phyloP scores from a whole-genome alignment of 2,329 filamentous ascomycete genomes.

The Aspergillus pseudoglaucus region DNA sequence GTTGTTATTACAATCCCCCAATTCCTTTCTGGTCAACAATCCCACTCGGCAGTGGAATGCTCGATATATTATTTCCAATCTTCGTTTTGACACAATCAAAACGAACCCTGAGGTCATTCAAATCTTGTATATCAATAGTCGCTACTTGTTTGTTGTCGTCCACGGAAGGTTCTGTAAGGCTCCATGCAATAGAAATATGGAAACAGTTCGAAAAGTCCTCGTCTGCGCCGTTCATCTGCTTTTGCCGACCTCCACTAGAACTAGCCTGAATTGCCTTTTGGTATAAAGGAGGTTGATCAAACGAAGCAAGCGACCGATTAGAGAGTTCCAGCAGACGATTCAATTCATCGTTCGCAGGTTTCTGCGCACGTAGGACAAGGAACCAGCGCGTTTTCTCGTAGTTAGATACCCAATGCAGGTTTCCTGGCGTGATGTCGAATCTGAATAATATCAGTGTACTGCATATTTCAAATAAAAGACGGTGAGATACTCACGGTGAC shows the following conservation, averaged over 20 bases:
- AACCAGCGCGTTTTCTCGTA: slow-evolving; percentile 69
- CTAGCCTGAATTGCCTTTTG: slow-evolving; percentile 3
- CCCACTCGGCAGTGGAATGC: slow-evolving; percentile 19
- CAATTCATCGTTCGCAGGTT: slow-evolving; percentile 48
- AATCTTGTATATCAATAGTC: slow-evolving; percentile 16
- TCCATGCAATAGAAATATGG: slow-evolving; percentile 89
- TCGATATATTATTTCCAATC: slow-evolving; percentile 62
- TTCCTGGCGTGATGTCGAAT: slow-evolving; percentile 42
- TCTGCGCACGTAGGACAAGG: slow-evolving; percentile 62
- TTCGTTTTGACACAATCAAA: slow-evolving; percentile 65
- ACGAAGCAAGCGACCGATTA: slow-evolving; percentile 56
- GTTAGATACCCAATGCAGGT: slow-evolving; percentile 61
- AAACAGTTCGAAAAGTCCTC: slow-evolving; percentile 55
- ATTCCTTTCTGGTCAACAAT: slow-evolving; percentile 7
- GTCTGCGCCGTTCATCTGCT: background rate
- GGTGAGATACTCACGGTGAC: slow-evolving; percentile 35
- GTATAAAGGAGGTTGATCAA: slow-evolving; percentile 68
- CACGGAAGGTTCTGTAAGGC: slow-evolving; percentile 49
- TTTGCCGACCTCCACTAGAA: background rate
- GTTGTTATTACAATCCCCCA: slow-evolving; percentile 5
- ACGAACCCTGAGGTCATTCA: slow-evolving; percentile 43
- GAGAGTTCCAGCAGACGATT: slow-evolving; percentile 58
- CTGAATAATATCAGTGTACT: slow-evolving; percentile 27
- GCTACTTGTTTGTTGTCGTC: slow-evolving; percentile 33
- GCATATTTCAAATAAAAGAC: background rate